A percentile compares a stretch with the other conserved stretches of the same genome.
Evolutionary conservation across 176 grass and related monocot genomes (phyloP).

Genomic region (Avena atlantica): DNA sequence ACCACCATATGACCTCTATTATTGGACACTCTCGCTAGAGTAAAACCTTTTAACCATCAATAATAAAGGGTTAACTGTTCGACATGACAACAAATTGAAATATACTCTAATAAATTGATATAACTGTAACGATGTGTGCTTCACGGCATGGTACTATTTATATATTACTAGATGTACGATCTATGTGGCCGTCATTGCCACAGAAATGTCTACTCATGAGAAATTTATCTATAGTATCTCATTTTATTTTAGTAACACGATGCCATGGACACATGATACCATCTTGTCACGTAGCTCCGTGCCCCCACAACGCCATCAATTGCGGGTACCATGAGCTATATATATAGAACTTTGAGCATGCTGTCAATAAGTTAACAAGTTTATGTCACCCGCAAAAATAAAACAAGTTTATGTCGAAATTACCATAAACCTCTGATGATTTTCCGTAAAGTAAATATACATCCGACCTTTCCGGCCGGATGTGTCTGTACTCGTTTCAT

Average conservation of each 20-base stretch:
- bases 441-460: background rate
- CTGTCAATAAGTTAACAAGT: background rate
- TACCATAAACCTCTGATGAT: background rate
- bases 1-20: slow-evolving; percentile 32
- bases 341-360: background rate
- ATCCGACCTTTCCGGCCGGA: background rate
- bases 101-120: background rate
- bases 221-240: fast-evolving
- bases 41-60: background rate
- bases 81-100: slow-evolving; percentile 47
- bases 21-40: background rate
- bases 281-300: background rate
- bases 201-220: background rate
- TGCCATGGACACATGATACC: background rate
- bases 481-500: background rate
- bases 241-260: background rate
- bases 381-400: no score
- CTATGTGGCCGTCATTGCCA: background rate
- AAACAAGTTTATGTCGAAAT: background rate
- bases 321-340: background rate
- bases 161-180: background rate
- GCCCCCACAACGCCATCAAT: background rate
- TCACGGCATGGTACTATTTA: background rate
- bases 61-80: background rate
- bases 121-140: background rate